Percentiles rank a stretch among this genome's conserved stretches.
These are phyloP conservation scores for Zalaria obscura DNA, from an alignment of 2,329 filamentous ascomycete species.

Conservation along the genomic window DNA sequence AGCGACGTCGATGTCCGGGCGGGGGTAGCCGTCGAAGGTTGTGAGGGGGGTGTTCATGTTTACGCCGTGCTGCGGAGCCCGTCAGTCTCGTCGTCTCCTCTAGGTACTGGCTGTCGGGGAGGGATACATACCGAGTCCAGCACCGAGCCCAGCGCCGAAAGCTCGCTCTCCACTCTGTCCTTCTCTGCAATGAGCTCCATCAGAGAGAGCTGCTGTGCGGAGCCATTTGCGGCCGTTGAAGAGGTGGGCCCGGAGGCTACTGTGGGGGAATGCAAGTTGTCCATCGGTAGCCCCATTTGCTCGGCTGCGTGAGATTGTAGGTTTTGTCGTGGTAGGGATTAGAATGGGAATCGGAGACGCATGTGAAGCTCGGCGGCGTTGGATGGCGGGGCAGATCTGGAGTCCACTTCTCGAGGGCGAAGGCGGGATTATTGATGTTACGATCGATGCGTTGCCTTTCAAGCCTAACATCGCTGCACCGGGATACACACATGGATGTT, in stretches of 20 bases:
- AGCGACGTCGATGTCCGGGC: slow-evolving; percentile 86
- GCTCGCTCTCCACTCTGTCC: slow-evolving; percentile 69
- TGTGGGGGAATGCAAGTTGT: slow-evolving; percentile 54
- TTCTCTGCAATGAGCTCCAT: slow-evolving; percentile 73
- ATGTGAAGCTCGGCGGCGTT: no score
- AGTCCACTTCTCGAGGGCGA: no score
- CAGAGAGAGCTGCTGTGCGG: slow-evolving; percentile 50
- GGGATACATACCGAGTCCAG: slow-evolving; percentile 62
- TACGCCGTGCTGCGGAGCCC: slow-evolving; percentile 60
- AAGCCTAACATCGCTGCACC: no score
- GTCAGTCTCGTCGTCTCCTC: slow-evolving; percentile 2
- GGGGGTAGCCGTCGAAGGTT: slow-evolving; percentile 81
- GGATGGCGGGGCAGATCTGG: no score
- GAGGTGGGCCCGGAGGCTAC: slow-evolving; percentile 61
- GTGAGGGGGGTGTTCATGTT: slow-evolving; percentile 81
- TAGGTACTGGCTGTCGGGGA: not conserved
- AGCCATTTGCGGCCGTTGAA: slow-evolving; percentile 23
- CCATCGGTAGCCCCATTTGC: slow-evolving; percentile 44
- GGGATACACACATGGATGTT: no score
- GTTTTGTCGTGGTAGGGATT: no score
- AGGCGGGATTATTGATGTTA: no score
- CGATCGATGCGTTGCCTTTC: no score
- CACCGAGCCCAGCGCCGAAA: slow-evolving; percentile 70
- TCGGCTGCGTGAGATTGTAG: no score
- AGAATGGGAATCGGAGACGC: no score